Base-by-base conservation (phyloP, 768 basidiomycete species). In the Leccinum rimulosum region DNA sequence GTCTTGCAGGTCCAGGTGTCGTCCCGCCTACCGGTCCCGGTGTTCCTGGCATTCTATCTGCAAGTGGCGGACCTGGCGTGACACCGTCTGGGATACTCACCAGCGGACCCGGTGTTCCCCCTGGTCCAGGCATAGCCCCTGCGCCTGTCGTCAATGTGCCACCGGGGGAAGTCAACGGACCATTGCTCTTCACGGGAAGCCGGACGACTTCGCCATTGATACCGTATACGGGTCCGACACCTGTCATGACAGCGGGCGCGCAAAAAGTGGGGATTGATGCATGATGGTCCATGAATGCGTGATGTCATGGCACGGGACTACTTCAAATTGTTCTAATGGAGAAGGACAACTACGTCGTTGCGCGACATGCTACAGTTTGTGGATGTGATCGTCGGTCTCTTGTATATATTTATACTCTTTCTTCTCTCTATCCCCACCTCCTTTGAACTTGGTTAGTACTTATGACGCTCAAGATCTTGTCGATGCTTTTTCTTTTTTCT, bases 61-160 rank as follows among this genome's bases (percentile, higher is more conserved):
- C 17, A 8, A 40, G 9, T 40, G 38, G 38, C 17, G 38, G 38
- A 40, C 38, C 40, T 43, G 9, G 35, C 6, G 35, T 70, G n/a
- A 68, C 52, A 11, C 35, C 64, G 1, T 61, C 61, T 17, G 69
- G 69, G 11, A 71, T 71, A 58, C 57, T 70, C n/a, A 71, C 69
- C 25, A 69, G 67, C 22, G 69, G 69, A 15, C 69, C 68, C 35
- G 69, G 69, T n/a, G 54, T 71, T 25, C 69, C 69, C 1, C 67
- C 67, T 3, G 70, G 70, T 31, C 68, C 70, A 1, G 70, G 68
- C 7, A 72, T 71, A 30, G 61, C 68, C 0, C 68, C 66, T 55
- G 66, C 70, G 1, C 56, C 68, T 11, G 7, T 56, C 25, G 48
- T 60, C 48, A 47, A 61, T 30, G 53, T 53, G 4, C 43, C 52